Evolutionary conservation across 306 rosid genomes (phyloP).

Genomic region (Senna siamea): DNA sequence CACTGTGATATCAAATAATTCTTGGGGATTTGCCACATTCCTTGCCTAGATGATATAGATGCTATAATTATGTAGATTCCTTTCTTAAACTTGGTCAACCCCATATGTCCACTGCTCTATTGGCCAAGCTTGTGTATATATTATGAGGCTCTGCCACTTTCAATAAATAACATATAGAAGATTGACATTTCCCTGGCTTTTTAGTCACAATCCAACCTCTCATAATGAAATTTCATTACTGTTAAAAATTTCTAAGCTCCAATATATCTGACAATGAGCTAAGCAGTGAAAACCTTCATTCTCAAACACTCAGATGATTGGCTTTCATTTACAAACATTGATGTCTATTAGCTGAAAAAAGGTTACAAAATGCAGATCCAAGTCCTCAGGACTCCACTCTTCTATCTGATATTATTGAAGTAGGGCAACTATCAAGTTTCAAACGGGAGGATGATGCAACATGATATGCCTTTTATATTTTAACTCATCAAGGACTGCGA

Average conservation of each 20-base stretch:
- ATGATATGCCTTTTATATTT: constrained; percentile 64
- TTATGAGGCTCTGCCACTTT: constrained; percentile 6
- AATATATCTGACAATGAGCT: background rate
- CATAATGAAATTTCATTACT: background rate
- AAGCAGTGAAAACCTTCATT: background rate
- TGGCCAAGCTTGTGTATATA: background rate
- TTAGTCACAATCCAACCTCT: background rate
- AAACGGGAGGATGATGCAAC: constrained; percentile 65
- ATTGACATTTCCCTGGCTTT: constrained; percentile 2
- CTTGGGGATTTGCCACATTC: background rate
- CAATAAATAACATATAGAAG: background rate
- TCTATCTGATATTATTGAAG: constrained; percentile 69
- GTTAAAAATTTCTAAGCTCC: too few species aligned
- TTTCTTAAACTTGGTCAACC: background rate
- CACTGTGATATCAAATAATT: background rate
- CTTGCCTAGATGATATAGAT: too few species aligned
- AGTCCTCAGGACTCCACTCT: constrained; percentile 21
- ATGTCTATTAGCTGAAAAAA: background rate
- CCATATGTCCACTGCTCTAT: background rate
- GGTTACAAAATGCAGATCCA: constrained; percentile 20
- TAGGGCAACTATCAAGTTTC: constrained; percentile 67
- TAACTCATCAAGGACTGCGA: constrained; percentile 76
- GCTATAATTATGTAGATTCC: background rate
- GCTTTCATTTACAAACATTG: background rate
- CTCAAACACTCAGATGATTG: background rate